Conservation (phyloP, 129 eudicot genomes). For the Escallonia herrerae region DNA sequence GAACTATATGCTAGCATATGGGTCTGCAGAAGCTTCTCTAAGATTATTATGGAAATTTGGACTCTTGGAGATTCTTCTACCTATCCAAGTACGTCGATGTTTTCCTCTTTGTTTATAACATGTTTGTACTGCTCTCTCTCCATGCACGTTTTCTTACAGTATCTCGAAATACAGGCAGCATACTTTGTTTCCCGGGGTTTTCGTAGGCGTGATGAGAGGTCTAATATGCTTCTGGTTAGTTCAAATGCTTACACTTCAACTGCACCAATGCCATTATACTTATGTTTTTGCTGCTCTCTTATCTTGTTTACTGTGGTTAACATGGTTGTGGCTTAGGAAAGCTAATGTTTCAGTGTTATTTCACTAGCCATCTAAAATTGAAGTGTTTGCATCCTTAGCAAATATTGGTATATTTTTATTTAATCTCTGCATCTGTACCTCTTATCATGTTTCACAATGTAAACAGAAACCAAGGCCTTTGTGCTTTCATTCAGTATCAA, state of each 20-base stretch:
- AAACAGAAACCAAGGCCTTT: neutral
- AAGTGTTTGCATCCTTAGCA: no score
- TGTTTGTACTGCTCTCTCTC: neutral
- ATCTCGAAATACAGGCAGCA: slow-evolving; percentile 39
- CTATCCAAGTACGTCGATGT: slow-evolving; percentile 43
- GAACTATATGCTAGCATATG: slow-evolving; percentile 72
- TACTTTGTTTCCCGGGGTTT: slow-evolving; percentile 59
- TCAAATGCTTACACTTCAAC: no score
- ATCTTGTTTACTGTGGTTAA: neutral
- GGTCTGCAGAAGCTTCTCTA: slow-evolving; percentile 68
- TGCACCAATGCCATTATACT: no score
- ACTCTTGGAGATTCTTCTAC: slow-evolving; percentile 67
- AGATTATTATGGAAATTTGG: slow-evolving; percentile 68
- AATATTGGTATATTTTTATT: neutral
- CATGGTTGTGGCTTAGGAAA: no score
- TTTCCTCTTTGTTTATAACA: neutral
- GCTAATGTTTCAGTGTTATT: neutral
- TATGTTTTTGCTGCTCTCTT: neutral
- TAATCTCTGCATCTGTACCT: slow-evolving; percentile 6
- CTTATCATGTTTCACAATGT: neutral
- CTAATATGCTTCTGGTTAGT: slow-evolving; percentile 55
- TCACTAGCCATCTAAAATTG: neutral
- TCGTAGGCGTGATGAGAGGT: slow-evolving; percentile 54
- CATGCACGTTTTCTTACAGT: slow-evolving; percentile 4
- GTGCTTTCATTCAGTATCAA: slow-evolving; percentile 3